Conservation (phyloP, 257 asterid genomes). For the Solanum sitiens region DNA sequence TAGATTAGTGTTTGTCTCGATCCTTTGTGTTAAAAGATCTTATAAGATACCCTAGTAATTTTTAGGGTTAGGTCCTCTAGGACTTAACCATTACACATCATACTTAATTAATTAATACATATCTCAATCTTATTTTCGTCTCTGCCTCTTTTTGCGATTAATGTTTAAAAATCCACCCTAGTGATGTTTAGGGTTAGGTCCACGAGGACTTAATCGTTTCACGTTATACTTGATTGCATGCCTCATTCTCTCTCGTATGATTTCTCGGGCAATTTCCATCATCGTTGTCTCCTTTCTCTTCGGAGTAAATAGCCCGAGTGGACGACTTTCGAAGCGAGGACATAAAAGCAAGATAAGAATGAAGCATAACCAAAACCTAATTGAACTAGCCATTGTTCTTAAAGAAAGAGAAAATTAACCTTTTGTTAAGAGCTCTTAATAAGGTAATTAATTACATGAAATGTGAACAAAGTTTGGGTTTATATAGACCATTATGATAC, state of each 20-base stretch:
- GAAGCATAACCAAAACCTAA: slow-evolving; percentile 1
- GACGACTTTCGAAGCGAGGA: not conserved
- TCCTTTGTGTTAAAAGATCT: not conserved
- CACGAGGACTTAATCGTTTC: not conserved
- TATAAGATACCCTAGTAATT: not conserved
- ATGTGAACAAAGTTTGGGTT: not conserved
- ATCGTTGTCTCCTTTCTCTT: not conserved
- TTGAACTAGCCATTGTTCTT: not conserved
- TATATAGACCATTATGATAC: not conserved
- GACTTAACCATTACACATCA: not conserved
- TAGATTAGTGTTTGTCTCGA: not conserved
- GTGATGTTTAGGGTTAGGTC: slow-evolving; percentile 7
- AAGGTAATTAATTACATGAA: not conserved
- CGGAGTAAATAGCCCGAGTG: not conserved
- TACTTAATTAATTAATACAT: no score
- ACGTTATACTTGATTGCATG: not conserved
- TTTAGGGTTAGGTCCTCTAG: not conserved
- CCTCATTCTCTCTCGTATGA: not conserved
- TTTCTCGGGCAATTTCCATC: not conserved
- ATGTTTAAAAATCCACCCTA: not conserved
- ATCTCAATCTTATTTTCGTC: not conserved
- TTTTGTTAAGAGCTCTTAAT: not conserved
- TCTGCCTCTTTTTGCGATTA: not conserved
- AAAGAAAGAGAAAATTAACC: not conserved
- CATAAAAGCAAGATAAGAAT: not conserved